These are phyloP conservation scores for Botrytis byssoidea DNA, from an alignment of 2,329 filamentous ascomycete species.

Conservation along the genomic window DNA sequence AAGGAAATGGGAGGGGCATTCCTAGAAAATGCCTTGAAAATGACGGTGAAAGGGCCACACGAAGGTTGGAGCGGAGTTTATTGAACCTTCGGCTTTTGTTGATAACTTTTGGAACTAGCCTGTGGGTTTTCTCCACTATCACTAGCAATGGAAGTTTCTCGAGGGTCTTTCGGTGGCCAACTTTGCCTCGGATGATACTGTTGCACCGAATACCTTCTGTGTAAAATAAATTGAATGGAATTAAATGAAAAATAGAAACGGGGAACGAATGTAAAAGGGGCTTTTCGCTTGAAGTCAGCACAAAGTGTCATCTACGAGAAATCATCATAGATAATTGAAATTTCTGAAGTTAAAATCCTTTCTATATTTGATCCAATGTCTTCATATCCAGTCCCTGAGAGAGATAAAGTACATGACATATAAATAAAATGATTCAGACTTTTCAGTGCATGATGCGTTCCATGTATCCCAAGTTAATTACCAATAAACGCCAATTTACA, in stretches of 20 bases:
- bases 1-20: background rate
- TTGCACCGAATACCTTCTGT: background rate
- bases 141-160: slow-evolving; percentile 2
- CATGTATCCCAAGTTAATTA: slow-evolving; percentile 3
- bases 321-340: background rate
- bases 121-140: slow-evolving; percentile 4
- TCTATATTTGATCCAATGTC: background rate
- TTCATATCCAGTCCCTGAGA: background rate
- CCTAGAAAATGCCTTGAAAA: background rate
- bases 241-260: background rate
- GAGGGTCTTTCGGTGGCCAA: background rate
- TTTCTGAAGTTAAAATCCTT: background rate
- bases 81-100: background rate
- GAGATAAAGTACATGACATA: background rate
- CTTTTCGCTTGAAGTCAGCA: slow-evolving; percentile 3
- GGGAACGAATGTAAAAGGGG: background rate
- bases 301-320: background rate
- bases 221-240: background rate
- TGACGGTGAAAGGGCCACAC: background rate
- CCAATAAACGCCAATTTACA: background rate
- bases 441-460: slow-evolving; percentile 10
- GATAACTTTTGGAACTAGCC: background rate
- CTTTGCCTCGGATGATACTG: background rate
- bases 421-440: background rate
- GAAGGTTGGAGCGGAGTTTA: background rate